Evolutionary conservation across 306 rosid genomes (phyloP).

Genomic region (Quercus mongolica): DNA sequence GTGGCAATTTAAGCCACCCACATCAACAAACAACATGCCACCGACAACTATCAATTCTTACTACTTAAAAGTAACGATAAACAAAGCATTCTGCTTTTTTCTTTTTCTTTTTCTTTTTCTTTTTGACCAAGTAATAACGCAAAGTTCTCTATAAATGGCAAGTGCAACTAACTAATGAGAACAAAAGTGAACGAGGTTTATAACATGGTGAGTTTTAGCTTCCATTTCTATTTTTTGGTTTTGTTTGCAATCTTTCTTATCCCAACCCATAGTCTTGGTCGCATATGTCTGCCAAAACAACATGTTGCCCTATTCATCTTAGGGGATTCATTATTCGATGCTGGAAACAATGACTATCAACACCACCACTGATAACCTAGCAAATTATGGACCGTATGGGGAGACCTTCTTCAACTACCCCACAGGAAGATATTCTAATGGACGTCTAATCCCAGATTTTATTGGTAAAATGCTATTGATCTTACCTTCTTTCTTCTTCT

Average conservation of each 20-base stretch:
- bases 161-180: not conserved
- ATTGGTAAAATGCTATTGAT: constrained; percentile 26
- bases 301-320: constrained; percentile 42
- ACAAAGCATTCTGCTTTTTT: too few relatives aligned
- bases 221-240: constrained; percentile 9
- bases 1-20: too few relatives aligned
- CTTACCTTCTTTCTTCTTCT: too few relatives aligned
- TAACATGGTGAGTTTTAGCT: constrained; percentile 12
- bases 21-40: too few relatives aligned
- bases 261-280: not conserved
- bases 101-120: too few relatives aligned
- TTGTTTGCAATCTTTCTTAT: not conserved
- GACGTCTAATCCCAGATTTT: constrained; percentile 50
- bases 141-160: not conserved
- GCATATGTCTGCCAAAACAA: constrained; percentile 13
- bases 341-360: constrained; percentile 57
- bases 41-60: too few relatives aligned
- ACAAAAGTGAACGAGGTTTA: not conserved
- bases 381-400: constrained; percentile 44
- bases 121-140: too few relatives aligned
- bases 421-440: constrained; percentile 43
- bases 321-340: constrained; percentile 59
- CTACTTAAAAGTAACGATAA: too few relatives aligned
- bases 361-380: not conserved
- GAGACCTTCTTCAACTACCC: constrained; percentile 48